phyloP scores from a whole-genome alignment of 805 yeast genomes.

The Schwanniomyces polymorphus region DNA sequence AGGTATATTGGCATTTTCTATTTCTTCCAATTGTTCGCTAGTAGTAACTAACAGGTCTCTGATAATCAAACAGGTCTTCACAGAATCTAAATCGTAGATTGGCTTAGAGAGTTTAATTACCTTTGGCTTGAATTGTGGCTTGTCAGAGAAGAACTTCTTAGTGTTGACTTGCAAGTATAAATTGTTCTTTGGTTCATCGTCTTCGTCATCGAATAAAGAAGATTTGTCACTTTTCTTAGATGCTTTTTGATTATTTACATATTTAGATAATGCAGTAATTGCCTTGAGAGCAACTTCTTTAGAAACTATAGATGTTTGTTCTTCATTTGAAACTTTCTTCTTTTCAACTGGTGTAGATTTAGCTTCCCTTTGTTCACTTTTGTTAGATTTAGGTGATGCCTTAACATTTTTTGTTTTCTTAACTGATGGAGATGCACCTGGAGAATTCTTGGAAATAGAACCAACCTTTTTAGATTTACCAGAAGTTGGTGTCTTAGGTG shows the following conservation, averaged over 20 bases:
- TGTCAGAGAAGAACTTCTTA: slow-evolving; percentile 62
- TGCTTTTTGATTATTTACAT: slow-evolving; percentile 32
- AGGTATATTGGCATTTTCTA: slow-evolving; percentile 49
- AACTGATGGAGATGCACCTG: slow-evolving; percentile 23
- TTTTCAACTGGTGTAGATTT: slow-evolving; percentile 5
- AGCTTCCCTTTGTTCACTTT: slow-evolving; percentile 6
- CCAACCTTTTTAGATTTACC: slow-evolving; percentile 21
- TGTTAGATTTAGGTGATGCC: slow-evolving; percentile 4
- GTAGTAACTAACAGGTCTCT: slow-evolving; percentile 57
- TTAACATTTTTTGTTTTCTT: slow-evolving; percentile 16
- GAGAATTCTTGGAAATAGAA: slow-evolving; percentile 15
- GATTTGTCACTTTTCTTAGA: slow-evolving; percentile 33
- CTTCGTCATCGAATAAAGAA: slow-evolving; percentile 49
- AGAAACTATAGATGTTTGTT: slow-evolving; percentile 14
- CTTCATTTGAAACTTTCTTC: slow-evolving; percentile 1
- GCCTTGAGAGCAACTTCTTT: slow-evolving; percentile 44
- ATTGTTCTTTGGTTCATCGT: slow-evolving; percentile 53
- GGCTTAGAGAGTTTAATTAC: slow-evolving; percentile 48
- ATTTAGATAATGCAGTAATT: slow-evolving; percentile 65
- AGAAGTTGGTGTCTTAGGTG: slow-evolving; percentile 26
- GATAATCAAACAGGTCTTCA: slow-evolving; percentile 64
- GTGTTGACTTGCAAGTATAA: slow-evolving; percentile 64
- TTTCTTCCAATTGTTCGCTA: slow-evolving; percentile 41
- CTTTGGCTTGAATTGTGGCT: slow-evolving; percentile 59
- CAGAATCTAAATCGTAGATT: slow-evolving; percentile 36